These are phyloP conservation scores for Serendipita vermifera DNA, from an alignment of 768 basidiomycete species.

Conservation along the genomic window DNA sequence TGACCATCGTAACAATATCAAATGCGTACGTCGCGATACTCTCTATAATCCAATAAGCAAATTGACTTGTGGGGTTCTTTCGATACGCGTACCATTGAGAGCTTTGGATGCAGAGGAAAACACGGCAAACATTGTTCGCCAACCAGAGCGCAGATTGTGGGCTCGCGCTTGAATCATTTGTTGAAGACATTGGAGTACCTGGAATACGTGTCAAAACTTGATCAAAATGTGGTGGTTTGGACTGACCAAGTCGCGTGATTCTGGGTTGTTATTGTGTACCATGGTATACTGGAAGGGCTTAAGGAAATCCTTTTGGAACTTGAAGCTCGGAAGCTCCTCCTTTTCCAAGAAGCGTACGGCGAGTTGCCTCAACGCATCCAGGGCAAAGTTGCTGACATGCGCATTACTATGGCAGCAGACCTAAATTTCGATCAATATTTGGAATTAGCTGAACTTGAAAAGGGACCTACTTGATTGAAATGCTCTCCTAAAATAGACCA, in stretches of 20 bases:
- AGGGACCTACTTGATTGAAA: constrained; percentile 72
- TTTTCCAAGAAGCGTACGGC: constrained; percentile 99
- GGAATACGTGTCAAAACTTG: constrained; percentile 7
- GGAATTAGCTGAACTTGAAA: constrained; percentile 10
- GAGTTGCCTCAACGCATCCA: constrained; percentile 90
- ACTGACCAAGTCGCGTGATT: constrained; percentile 86
- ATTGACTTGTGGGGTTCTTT: background rate
- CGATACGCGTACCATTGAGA: constrained; percentile 48
- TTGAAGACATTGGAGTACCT: constrained; percentile 95
- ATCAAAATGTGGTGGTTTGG: constrained; percentile 4
- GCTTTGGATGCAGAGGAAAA: constrained; percentile 95
- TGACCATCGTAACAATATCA: constrained; percentile 85
- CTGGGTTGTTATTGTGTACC: constrained; percentile 90
- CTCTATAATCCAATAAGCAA: constrained; percentile 35
- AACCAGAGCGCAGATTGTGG: constrained; percentile 92
- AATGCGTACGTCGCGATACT: constrained; percentile 87
- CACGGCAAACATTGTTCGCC: constrained; percentile 98
- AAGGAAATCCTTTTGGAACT: constrained; percentile 98
- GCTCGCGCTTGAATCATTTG: constrained; percentile 97
- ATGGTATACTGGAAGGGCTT: constrained; percentile 98
- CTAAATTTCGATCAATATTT: constrained; percentile 29
- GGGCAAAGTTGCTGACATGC: constrained; percentile 89
- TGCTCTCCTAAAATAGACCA: constrained; percentile 98
- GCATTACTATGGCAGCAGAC: constrained; percentile 98
- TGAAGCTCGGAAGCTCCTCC: constrained; percentile 94